Evolutionary conservation across 225 moss, liverwort and hornwort genomes (phyloP).

Genomic region (Physcomitrellopsis africana): DNA sequence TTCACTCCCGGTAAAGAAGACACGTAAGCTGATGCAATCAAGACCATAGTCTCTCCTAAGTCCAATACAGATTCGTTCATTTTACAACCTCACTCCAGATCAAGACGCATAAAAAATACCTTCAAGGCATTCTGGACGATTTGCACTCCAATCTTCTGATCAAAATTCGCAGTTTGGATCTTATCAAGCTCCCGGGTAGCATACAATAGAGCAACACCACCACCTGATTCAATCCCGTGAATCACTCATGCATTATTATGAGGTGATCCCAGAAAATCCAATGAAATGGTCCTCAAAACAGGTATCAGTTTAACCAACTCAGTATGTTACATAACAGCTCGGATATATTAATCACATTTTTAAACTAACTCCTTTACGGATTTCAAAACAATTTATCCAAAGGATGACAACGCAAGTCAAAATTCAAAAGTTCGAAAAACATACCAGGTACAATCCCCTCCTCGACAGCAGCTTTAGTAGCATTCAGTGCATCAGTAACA

Average conservation of each 20-base stretch:
- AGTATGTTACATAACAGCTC: not conserved
- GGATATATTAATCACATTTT: not conserved
- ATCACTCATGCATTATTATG: constrained; percentile 12
- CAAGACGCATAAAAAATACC: constrained; percentile 28
- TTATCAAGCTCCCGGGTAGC: constrained; percentile 52
- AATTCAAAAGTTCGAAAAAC: not conserved
- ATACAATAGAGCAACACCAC: constrained; percentile 60
- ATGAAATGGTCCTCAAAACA: not conserved
- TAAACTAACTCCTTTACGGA: not conserved
- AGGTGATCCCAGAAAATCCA: not conserved
- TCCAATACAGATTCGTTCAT: not conserved
- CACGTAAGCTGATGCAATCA: too few relatives aligned
- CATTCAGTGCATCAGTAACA: constrained; percentile 62
- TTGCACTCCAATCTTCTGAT: constrained; percentile 65
- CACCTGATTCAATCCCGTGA: constrained; percentile 35
- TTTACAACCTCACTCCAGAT: not conserved
- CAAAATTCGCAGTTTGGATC: constrained; percentile 56
- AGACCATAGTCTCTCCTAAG: not conserved
- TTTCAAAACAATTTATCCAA: not conserved
- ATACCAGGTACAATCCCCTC: constrained; percentile 66
- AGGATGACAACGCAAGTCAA: not conserved
- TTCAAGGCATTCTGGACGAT: constrained; percentile 65
- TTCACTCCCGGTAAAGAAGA: too few relatives aligned
- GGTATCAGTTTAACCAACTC: not conserved
- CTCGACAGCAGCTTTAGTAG: constrained; percentile 67